These are phyloP conservation scores for Narthecium ossifragum DNA, from an alignment of 106 monocot genomes.

Conservation along the genomic window DNA sequence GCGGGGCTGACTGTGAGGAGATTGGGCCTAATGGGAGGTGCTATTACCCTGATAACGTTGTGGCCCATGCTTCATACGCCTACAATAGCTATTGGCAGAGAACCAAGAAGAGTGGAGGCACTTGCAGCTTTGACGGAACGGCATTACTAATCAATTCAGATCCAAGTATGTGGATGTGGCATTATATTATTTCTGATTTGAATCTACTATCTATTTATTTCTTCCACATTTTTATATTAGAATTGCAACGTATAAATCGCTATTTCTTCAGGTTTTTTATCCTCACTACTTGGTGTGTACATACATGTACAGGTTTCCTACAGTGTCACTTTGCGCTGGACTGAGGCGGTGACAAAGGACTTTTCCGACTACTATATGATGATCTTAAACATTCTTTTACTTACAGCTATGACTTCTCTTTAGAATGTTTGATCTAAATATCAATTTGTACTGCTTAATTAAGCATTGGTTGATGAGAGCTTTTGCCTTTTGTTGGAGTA, in stretches of 20 bases:
- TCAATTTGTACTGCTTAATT: too few species aligned
- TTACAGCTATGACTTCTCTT: too few species aligned
- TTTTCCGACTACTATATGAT: too few species aligned
- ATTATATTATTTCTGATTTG: neutral
- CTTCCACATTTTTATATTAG: neutral
- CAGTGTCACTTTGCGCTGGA: neutral
- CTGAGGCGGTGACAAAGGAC: neutral
- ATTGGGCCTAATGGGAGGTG: conserved; percentile 1
- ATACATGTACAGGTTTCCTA: conserved; percentile 1
- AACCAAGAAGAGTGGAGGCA: conserved; percentile 3
- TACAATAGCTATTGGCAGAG: conserved; percentile 11
- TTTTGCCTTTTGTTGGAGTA: too few species aligned
- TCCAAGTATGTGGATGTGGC: neutral
- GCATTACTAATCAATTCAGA: neutral
- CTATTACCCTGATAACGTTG: neutral
- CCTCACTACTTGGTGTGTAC: neutral
- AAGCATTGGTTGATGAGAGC: too few species aligned
- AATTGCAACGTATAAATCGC: neutral
- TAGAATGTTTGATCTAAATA: too few species aligned
- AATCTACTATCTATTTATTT: neutral
- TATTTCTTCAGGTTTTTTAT: neutral
- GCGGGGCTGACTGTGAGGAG: conserved; percentile 5
- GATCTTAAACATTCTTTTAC: too few species aligned
- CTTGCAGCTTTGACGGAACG: conserved; percentile 2
- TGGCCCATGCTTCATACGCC: conserved; percentile 6